Evolutionary conservation across 768 basidiomycete genomes (phyloP), one percentile per base, ranked within the genome.

Genomic region (Suillus paluster): DNA sequence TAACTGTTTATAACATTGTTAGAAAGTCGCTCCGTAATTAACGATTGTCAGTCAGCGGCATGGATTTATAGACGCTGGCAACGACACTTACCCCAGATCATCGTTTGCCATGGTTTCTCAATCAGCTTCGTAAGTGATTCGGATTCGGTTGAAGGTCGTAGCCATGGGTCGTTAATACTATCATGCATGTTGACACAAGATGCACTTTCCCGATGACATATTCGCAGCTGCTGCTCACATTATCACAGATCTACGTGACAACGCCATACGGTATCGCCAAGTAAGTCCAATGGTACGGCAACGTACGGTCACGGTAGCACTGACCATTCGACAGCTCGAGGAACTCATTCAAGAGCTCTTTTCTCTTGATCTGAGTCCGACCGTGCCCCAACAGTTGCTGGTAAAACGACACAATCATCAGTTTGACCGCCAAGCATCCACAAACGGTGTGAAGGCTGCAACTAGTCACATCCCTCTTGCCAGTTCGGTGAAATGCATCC

Each of bases 261-360:
- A 87, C 71, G 88, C 92, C 1, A 90, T 97, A 59, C 87, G 94
- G 71, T 97, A 97, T 71, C 82, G 91, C 36, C 87, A 89, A 80
- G 92, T 91, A 60, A 57, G 19, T 57, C 4, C 17, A n/a, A 11
- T n/a, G 21, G n/a, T 17, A 34, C 19, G 8, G 19, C n/a, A n/a
- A n/a, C n/a, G n/a, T n/a, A n/a, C n/a, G n/a, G n/a, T n/a, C n/a
- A n/a, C n/a, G n/a, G n/a, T n/a, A 33, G 27, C 23, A 21, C 33
- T 42, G 21, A 64, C 11, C 38, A n/a, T 39, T 36, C 27, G 34
- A 45, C 67, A 97, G 91, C 86, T 98, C 60, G 97, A 98, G 78
- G 94, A 92, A 68, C 78, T 96, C 34, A 95, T 98, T 1, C 74
- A 78, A 11, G 95, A 98, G 74, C 86, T 98, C 19, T 80, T 84